phyloP scores from a whole-genome alignment of 768 basidiomycete species.

The Sporobolomyces phaffii region DNA sequence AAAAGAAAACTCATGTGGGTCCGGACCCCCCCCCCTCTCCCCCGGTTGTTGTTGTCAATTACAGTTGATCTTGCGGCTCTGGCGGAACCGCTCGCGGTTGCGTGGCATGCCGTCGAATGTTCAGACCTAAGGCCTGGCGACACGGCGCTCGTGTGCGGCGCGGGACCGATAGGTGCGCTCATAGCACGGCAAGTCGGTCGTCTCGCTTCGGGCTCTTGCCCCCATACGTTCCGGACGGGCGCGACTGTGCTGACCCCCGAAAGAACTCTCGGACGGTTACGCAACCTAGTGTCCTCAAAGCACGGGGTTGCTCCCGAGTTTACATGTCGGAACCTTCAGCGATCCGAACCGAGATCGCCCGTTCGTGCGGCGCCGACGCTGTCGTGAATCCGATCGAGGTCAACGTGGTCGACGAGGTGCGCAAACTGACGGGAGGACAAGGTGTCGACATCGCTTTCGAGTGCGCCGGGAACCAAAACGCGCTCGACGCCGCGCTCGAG shows the following conservation, averaged over 20 bases:
- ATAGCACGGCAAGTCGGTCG: not conserved
- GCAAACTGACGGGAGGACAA: slow-evolving; percentile 42
- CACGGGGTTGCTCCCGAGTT: slow-evolving; percentile 44
- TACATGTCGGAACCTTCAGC: slow-evolving; percentile 51
- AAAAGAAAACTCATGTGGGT: too few relatives aligned
- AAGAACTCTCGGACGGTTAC: too few relatives aligned
- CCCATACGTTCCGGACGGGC: too few relatives aligned
- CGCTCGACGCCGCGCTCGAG: slow-evolving; percentile 48
- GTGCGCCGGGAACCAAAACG: slow-evolving; percentile 52
- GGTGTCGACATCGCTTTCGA: slow-evolving; percentile 55
- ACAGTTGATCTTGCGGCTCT: slow-evolving; percentile 53
- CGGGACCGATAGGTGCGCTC: slow-evolving; percentile 50
- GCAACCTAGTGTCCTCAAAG: slow-evolving; percentile 50
- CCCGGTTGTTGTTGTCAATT: not conserved
- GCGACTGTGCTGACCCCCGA: too few relatives aligned
- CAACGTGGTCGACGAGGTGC: slow-evolving; percentile 44
- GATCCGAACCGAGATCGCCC: slow-evolving; percentile 48
- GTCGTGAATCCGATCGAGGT: slow-evolving; percentile 47
- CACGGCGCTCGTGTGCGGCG: slow-evolving; percentile 50
- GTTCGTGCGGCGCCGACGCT: slow-evolving; percentile 48
- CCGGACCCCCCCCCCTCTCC: too few relatives aligned
- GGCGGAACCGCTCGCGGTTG: slow-evolving; percentile 53
- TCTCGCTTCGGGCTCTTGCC: too few relatives aligned
- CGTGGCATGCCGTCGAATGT: slow-evolving; percentile 52
- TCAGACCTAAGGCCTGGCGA: slow-evolving; percentile 49